Base-by-base conservation (phyloP, 495 filamentous ascomycete species). In the Glarea lozoyensis region DNA sequence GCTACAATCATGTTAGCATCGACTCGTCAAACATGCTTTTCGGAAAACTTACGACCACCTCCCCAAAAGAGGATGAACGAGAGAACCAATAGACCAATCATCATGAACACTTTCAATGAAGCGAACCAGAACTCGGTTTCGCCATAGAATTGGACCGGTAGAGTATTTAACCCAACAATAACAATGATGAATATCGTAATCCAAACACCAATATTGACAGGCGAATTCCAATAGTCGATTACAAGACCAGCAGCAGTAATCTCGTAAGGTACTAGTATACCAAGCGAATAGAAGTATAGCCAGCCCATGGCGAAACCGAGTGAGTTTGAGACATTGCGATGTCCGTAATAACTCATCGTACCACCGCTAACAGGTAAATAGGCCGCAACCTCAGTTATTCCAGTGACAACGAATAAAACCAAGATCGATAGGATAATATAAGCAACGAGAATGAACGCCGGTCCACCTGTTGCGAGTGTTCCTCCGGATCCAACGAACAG, bases 61-160 rank as follows among this genome's bases (percentile, higher is more conserved):
- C 88, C 88, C 16, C 81, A 66, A 31, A 79, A 78, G 31, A 92
- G 71, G 32, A 89, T 63, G 42, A 86, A 61, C 6, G 76, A 81
- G 13, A 93, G 49, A 36, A 87, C 65, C 43, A 77, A 70, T 16
- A 84, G 62, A 24, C 73, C 82, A 34, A 81, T 46, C 52, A 88
- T 84, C 24, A 81, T 73, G 10, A 84, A 34, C 2, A 86, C 71
- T 54, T 89, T 88, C 59, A 82, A 61, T 27, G 68, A 66, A 2
- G 76, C 82, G 35, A 89, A 76, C 82, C 82, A 87, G 59, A 88
- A 90, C 54, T 90, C 84, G 45, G 84, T 75, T 61, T 90, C 85
- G 29, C 85, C 85, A 45, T 86, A 88, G 63, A 82, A 83, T 2
- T 57, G 54, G 10, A 90, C 78, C 35, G 69, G 65, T 36, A 84